Percentiles rank a stretch among this genome's conserved stretches.
Conservation (phyloP, 306 rosid genomes). For the Castanopsis chinensis region DNA sequence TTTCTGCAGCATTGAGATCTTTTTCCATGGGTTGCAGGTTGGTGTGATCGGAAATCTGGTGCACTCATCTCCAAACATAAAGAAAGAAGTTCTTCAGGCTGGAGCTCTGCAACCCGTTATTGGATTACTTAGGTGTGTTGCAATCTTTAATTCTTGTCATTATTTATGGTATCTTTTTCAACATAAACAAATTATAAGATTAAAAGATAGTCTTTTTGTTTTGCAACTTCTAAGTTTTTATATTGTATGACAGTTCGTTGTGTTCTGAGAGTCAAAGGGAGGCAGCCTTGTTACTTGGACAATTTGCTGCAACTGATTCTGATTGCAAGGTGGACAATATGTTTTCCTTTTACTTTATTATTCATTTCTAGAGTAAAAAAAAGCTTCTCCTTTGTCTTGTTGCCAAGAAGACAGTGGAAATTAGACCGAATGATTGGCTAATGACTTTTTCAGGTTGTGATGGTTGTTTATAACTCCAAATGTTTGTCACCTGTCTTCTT, state of each 20-base stretch:
- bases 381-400: neutral
- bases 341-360: slow-evolving; percentile 2
- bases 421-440: neutral
- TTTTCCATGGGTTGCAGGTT: slow-evolving; percentile 60
- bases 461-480: slow-evolving; percentile 7
- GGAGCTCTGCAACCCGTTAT: slow-evolving; percentile 99
- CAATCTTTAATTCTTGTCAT: slow-evolving; percentile 12
- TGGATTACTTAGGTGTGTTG: slow-evolving; percentile 79
- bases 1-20: slow-evolving; percentile 25
- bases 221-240: slow-evolving; percentile 23
- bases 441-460: neutral
- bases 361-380: neutral
- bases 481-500: neutral
- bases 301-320: slow-evolving; percentile 98
- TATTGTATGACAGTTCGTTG: slow-evolving; percentile 62
- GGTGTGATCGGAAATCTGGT: slow-evolving; percentile 98
- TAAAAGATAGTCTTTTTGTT: neutral
- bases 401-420: neutral
- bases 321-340: slow-evolving; percentile 76
- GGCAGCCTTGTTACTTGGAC: slow-evolving; percentile 97
- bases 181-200: no score
- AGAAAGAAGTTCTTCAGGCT: slow-evolving; percentile 91
- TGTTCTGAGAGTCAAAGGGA: slow-evolving; percentile 99
- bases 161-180: neutral
- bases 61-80: slow-evolving; percentile 93